Evolutionary conservation across 176 grass and related monocot genomes (phyloP), one percentile per base, ranked within the genome.

Genomic region (Otatea glauca): DNA sequence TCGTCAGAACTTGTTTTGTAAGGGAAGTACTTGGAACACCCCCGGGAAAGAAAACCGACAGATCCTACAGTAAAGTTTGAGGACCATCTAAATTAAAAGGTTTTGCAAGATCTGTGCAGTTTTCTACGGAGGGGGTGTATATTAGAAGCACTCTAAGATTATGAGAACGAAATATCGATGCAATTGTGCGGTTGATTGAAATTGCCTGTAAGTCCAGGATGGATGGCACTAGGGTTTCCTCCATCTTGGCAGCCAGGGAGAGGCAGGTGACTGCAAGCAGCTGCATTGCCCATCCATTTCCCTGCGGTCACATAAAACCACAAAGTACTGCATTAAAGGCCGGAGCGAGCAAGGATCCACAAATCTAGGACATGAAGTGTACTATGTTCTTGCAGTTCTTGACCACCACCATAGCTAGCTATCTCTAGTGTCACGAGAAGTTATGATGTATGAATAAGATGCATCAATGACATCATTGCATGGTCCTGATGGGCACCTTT

Each of bases 191-290:
- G 13, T 72, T n/a, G 49, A 47, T 6, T 55, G 4, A 72, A 43
- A 37, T 44, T 79, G 56, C 87, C 87, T 89, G 88, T 34, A 89
- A 60, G 50, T 86, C 70, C 14, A 85, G 68, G 58, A 89, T 60
- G 60, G 88, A 77, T 73, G 76, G 82, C 51, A 81, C 70, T 21
- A 85, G 55, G 48, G 58, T 81, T 78, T 85, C 82, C 76, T 86
- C 76, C 88, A 81, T 77, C 54, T 89, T 89, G 44, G 83, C 70
- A 48, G 88, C 88, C 7, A 89, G 83, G 43, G 88, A 89, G 74
- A 89, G 61, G 62, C 88, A 86, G 73, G 82, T 70, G 16, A 89
- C 76, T 20, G 75, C 83, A 61, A 89, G 67, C n/a, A 89, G 61
- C 41, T 85, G 88, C 68, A 81, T 71, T 9, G 88, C 77, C 88